Conservation (phyloP, 805 yeast genomes). For the Nakazawaea pomicola region DNA sequence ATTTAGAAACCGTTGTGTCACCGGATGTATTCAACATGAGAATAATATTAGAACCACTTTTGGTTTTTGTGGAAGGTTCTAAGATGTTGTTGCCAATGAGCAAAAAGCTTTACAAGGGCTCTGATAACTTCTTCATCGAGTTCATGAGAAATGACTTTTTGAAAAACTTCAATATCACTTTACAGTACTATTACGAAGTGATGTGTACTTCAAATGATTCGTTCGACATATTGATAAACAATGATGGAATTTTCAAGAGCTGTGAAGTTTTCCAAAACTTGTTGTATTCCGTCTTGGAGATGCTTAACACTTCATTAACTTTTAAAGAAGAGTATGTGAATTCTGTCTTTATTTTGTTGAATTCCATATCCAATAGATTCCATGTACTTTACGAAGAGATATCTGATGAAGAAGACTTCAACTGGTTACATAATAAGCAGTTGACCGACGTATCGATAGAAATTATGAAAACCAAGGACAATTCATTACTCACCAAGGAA, state of each 20-base stretch:
- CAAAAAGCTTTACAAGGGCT: conserved; percentile 18
- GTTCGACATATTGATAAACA: conserved; percentile 23
- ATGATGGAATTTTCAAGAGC: conserved; percentile 33
- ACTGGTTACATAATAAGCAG: conserved; percentile 31
- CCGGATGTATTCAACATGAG: conserved; percentile 78
- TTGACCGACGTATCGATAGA: conserved; percentile 26
- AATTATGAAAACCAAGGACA: conserved; percentile 19
- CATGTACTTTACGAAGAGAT: conserved; percentile 25
- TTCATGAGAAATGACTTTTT: conserved; percentile 64
- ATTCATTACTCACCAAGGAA: conserved; percentile 23
- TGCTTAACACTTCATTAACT: conserved; percentile 55
- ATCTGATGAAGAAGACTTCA: conserved; percentile 13
- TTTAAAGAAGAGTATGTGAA: conserved; percentile 54
- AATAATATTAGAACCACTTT: conserved; percentile 66
- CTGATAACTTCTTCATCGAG: conserved; percentile 44
- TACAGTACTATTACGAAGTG: conserved; percentile 47
- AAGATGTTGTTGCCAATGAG: conserved; percentile 17
- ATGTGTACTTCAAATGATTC: conserved; percentile 35
- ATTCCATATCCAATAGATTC: conserved; percentile 31
- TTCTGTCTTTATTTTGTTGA: conserved; percentile 35
- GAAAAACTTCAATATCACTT: conserved; percentile 54
- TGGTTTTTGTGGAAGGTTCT: conserved; percentile 62
- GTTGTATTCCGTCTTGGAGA: conserved; percentile 30
- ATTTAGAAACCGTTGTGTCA: conserved; percentile 61
- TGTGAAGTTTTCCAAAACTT: conserved; percentile 33